These are phyloP conservation scores for Petunia axillaris DNA, from an alignment of 257 asterid genomes.

Conservation along the genomic window DNA sequence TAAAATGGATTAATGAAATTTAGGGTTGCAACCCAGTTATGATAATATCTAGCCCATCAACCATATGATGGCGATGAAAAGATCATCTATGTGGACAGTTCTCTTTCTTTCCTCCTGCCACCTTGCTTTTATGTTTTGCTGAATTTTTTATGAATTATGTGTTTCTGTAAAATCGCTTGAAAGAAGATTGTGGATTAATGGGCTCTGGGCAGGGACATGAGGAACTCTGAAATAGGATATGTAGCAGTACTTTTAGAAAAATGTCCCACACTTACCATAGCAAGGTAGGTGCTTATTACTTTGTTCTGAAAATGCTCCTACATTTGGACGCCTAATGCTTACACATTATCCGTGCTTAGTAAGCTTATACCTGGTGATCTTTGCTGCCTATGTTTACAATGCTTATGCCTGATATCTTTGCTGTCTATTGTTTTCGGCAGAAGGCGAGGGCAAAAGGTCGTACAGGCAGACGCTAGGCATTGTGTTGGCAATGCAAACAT, in stretches of 20 bases:
- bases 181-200: neutral
- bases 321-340: neutral
- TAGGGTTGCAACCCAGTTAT: neutral
- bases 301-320: slow-evolving; percentile 1
- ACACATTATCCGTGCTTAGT: neutral
- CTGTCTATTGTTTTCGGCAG: slow-evolving; percentile 45
- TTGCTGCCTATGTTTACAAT: neutral
- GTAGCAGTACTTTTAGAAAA: neutral
- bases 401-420: slow-evolving; percentile 12
- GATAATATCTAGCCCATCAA: neutral
- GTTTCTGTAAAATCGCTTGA: neutral
- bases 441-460: slow-evolving; percentile 76
- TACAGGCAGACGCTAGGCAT: slow-evolving; percentile 60
- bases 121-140: neutral
- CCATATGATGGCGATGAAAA: neutral
- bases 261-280: neutral
- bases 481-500: slow-evolving; percentile 23
- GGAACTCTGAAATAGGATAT: neutral
- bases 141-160: too few relatives aligned
- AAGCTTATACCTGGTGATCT: neutral
- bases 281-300: neutral
- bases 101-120: neutral
- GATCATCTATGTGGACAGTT: neutral
- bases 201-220: neutral
- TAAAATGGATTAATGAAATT: neutral